These are phyloP conservation scores for Geoglossum glabrum DNA, from an alignment of 495 filamentous ascomycete species.

Conservation along the genomic window DNA sequence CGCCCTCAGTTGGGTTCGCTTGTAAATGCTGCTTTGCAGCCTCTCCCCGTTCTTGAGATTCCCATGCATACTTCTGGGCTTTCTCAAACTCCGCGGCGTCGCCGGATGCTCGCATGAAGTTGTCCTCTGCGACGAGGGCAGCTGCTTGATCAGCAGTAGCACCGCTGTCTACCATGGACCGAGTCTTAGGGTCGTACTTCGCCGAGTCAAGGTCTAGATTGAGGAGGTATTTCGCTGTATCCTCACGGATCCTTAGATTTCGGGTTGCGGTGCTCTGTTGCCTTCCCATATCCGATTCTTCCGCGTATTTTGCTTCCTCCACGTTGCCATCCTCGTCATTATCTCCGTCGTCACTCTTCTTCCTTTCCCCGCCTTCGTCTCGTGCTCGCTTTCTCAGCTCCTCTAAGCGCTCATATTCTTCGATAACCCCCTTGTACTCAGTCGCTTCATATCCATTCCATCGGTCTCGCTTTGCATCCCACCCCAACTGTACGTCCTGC, in stretches of 20 bases:
- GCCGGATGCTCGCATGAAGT: conserved; percentile 74
- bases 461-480: conserved; percentile 95
- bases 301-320: conserved; percentile 62
- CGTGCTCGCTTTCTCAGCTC: conserved; percentile 44
- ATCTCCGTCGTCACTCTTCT: conserved; percentile 10
- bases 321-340: conserved; percentile 27
- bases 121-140: conserved; percentile 80
- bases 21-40: conserved; percentile 69
- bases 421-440: conserved; percentile 67
- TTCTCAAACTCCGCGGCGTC: conserved; percentile 89
- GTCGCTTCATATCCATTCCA: conserved; percentile 92
- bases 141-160: conserved; percentile 69
- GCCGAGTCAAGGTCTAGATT: conserved; percentile 92
- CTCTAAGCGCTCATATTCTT: conserved; percentile 76
- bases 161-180: conserved; percentile 79
- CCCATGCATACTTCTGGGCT: conserved; percentile 84
- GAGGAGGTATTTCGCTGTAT: conserved; percentile 93
- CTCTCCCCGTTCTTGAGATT: conserved; percentile 63
- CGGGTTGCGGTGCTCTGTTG: conserved; percentile 77
- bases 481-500: conserved; percentile 66
- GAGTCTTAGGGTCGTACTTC: conserved; percentile 94
- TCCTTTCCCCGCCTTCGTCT: conserved; percentile 7
- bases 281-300: conserved; percentile 90
- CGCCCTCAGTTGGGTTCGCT: conserved; percentile 88
- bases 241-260: conserved; percentile 80